A percentile compares a stretch with the other conserved stretches of the same genome.
Evolutionary conservation across 225 moss, liverwort and hornwort genomes (phyloP).

Genomic region (Pseudisothecium myosuroides): DNA sequence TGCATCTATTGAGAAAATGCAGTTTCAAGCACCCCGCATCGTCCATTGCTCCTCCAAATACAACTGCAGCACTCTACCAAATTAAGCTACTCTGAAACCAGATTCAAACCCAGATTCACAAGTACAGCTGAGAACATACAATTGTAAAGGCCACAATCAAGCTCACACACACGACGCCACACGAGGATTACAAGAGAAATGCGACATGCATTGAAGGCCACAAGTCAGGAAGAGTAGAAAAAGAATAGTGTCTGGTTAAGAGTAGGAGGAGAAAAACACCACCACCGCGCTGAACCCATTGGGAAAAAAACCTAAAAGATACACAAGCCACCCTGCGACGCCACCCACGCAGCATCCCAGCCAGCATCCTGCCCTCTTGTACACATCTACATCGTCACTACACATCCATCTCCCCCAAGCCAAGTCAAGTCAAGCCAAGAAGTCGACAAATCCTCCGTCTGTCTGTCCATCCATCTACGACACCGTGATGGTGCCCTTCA

Average conservation of each 20-base stretch:
- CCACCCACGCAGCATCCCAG: not conserved
- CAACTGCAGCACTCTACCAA: not conserved
- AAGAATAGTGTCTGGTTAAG: not conserved
- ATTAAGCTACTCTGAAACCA: not conserved
- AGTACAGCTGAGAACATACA: not conserved
- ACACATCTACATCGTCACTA: constrained; percentile 3
- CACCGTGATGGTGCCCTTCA: constrained; percentile 63
- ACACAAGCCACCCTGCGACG: not conserved
- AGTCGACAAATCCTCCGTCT: not conserved
- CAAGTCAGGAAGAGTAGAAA: not conserved
- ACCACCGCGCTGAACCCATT: not conserved
- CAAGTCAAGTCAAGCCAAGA: not conserved
- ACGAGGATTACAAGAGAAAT: not conserved
- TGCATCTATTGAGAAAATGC: too few relatives aligned
- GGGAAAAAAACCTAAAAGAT: not conserved
- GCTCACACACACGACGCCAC: not conserved
- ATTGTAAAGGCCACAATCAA: not conserved
- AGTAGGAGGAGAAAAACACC: not conserved
- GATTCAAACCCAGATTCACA: not conserved
- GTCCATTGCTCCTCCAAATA: not conserved
- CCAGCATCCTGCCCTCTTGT: not conserved
- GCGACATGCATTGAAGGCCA: not conserved
- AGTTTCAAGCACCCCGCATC: too few relatives aligned
- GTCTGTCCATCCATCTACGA: constrained; percentile 23
- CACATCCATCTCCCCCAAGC: not conserved